Evolutionary conservation across 129 eudicot genomes (phyloP).

Genomic region (Saposhnikovia divaricata): DNA sequence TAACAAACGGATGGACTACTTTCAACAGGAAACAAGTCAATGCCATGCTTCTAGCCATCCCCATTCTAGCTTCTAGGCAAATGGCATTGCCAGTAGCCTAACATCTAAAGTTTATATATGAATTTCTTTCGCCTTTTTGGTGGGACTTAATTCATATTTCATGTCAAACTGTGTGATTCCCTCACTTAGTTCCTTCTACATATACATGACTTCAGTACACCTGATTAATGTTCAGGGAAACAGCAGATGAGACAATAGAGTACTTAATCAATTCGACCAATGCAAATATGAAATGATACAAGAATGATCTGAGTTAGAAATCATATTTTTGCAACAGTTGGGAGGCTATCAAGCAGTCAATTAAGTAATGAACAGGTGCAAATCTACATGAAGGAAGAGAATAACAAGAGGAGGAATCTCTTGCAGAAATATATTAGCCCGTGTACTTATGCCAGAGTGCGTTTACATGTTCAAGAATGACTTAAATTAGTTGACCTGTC

Average conservation of each 20-base stretch:
- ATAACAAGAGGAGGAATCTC: constrained; percentile 58
- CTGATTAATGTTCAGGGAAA: background rate
- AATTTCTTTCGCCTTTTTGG: background rate
- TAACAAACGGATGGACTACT: background rate
- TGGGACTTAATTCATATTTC: background rate
- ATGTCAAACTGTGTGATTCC: background rate
- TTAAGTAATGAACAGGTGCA: constrained; percentile 63
- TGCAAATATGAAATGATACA: background rate
- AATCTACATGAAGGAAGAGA: constrained; percentile 67
- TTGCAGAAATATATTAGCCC: constrained; percentile 68
- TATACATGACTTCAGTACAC: background rate
- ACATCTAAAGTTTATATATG: background rate
- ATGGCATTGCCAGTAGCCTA: background rate
- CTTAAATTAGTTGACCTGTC: background rate
- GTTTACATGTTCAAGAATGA: constrained; percentile 7
- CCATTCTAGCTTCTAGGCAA: background rate
- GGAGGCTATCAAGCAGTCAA: constrained; percentile 82
- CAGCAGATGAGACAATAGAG: background rate
- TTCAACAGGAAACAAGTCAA: background rate
- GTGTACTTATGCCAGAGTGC: constrained; percentile 66
- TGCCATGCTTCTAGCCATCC: background rate
- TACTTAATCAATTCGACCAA: background rate
- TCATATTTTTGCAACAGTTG: constrained; percentile 33
- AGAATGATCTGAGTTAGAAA: background rate
- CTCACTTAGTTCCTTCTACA: background rate